Percentiles rank a stretch among this genome's conserved stretches.
Evolutionary conservation across 306 rosid genomes (phyloP).

Genomic region (Astragalus membranaceus): DNA sequence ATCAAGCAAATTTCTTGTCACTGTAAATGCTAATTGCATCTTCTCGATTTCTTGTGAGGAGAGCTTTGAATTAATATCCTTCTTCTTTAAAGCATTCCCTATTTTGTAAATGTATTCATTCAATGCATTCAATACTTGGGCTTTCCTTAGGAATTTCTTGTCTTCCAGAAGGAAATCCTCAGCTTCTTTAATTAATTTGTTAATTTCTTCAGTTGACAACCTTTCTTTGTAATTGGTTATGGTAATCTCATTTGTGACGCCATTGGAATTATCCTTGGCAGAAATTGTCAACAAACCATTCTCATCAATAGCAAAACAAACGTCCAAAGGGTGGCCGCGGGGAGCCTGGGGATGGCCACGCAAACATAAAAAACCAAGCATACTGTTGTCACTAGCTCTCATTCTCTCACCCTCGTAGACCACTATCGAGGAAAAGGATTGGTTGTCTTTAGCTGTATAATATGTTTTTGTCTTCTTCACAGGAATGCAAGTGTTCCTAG

Average conservation of each 20-base stretch:
- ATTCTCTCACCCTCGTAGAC: too few species aligned
- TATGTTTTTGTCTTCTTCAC: not conserved
- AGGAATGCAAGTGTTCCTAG: too few species aligned
- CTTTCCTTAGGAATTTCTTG: conserved; percentile 30
- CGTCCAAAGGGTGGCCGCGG: conserved; percentile 23
- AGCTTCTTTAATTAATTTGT: conserved; percentile 34
- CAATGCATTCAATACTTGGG: conserved; percentile 12
- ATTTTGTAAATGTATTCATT: conserved; percentile 32
- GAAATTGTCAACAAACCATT: too few species aligned
- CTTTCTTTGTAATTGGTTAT: conserved; percentile 5
- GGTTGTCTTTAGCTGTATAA: not conserved
- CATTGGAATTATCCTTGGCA: too few species aligned
- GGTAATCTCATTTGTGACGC: too few species aligned
- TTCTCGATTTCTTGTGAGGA: conserved; percentile 11
- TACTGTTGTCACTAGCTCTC: conserved; percentile 23
- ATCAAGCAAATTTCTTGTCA: too few species aligned
- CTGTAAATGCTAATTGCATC: conserved; percentile 26
- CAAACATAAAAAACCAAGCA: conserved; percentile 27
- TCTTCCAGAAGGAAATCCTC: conserved; percentile 35
- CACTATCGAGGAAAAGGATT: conserved; percentile 13
- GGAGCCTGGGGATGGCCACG: conserved; percentile 41
- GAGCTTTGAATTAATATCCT: not conserved
- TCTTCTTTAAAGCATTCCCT: conserved; percentile 20
- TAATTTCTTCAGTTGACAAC: conserved; percentile 30
- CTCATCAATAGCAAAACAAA: conserved; percentile 23